A percentile compares a stretch with the other conserved stretches of the same genome.
Evolutionary conservation across 306 rosid species (phyloP).

Genomic region (Dalbergia oliveri): DNA sequence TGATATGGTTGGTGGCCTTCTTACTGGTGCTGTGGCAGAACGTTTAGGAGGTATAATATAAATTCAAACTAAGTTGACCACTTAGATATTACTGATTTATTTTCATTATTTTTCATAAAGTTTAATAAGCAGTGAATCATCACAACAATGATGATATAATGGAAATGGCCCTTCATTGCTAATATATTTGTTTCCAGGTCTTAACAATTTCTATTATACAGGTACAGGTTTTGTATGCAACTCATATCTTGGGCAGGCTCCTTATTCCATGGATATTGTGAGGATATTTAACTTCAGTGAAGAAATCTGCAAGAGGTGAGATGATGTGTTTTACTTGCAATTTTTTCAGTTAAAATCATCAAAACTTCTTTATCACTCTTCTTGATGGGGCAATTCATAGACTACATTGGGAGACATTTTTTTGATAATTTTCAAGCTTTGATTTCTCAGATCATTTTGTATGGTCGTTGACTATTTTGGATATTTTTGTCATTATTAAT

Average conservation of each 20-base stretch:
- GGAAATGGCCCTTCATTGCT: not conserved
- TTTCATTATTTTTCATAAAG: not conserved
- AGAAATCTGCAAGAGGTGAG: conserved; percentile 82
- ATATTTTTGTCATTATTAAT: conserved; percentile 10
- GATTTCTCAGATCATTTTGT: conserved; percentile 17
- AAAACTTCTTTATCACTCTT: not conserved
- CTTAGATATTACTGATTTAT: conserved; percentile 28
- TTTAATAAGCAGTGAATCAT: conserved; percentile 1
- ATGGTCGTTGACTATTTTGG: not conserved
- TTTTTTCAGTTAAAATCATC: conserved; percentile 14
- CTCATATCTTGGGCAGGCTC: conserved; percentile 71
- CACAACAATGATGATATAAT: not conserved
- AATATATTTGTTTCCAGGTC: not conserved
- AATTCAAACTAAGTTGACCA: conserved; percentile 23
- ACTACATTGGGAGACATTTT: not conserved
- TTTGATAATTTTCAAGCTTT: not conserved
- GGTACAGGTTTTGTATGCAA: conserved; percentile 85
- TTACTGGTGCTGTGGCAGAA: conserved; percentile 97
- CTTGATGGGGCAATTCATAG: not conserved
- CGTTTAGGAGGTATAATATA: conserved; percentile 80
- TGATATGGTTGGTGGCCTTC: conserved; percentile 91
- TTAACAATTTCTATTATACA: conserved; percentile 48
- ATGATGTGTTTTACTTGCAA: conserved; percentile 34
- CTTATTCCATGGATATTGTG: conserved; percentile 81
- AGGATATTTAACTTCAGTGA: conserved; percentile 82